Evolutionary conservation across 352 stramenopile genomes (phyloP).

Genomic region (Phytopythium litorale): DNA sequence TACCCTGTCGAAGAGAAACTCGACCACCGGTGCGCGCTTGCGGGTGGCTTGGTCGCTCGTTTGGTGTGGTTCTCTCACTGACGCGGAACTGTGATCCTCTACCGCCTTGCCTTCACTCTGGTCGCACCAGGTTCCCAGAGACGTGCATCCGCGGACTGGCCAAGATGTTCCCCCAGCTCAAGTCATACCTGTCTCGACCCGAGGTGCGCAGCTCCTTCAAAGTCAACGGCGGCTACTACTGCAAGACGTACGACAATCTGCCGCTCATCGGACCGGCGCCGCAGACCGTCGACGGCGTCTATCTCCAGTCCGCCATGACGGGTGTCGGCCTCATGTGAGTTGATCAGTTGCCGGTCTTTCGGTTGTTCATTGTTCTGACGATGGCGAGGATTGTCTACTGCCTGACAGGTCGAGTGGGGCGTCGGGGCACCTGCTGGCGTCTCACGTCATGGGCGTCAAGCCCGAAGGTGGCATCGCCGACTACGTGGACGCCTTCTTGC

Average conservation of each 20-base stretch:
- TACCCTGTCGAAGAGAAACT: conserved; percentile 68
- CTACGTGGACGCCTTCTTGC: conserved; percentile 51
- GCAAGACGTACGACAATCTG: conserved; percentile 75
- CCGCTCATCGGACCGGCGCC: conserved; percentile 63
- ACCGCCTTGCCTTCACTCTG: neutral
- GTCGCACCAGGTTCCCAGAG: conserved; percentile 48
- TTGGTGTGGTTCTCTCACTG: conserved; percentile 1
- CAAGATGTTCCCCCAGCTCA: conserved; percentile 59
- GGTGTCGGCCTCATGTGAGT: conserved; percentile 64
- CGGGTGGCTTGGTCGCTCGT: neutral
- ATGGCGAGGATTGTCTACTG: neutral
- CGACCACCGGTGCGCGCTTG: conserved; percentile 31
- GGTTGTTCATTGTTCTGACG: neutral
- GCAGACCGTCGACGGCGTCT: conserved; percentile 58
- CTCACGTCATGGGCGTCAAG: conserved; percentile 55
- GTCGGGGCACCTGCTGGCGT: conserved; percentile 58
- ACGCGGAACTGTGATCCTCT: neutral
- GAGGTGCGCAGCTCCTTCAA: conserved; percentile 60
- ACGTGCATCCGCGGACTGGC: conserved; percentile 57
- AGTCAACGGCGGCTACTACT: conserved; percentile 77
- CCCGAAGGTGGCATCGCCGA: conserved; percentile 38
- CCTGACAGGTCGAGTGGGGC: conserved; percentile 53
- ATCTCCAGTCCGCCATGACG: conserved; percentile 68
- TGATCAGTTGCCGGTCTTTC: neutral
- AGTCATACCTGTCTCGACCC: conserved; percentile 48